Conservation (phyloP, 2,329 filamentous ascomycete species). For the Graphium sp. region DNA sequence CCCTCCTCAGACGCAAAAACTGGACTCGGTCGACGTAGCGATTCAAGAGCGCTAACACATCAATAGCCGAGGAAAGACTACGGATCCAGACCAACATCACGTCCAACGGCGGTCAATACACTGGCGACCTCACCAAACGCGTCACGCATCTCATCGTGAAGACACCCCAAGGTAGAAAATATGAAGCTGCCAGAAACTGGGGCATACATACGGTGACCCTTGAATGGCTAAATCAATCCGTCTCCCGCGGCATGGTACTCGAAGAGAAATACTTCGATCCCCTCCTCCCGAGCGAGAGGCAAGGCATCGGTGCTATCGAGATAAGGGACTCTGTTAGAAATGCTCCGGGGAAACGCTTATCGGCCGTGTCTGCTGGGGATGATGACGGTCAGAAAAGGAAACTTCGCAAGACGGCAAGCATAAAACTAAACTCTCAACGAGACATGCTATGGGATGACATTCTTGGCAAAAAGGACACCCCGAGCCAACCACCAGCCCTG, state of each 20-base stretch:
- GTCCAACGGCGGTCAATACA: slow-evolving; percentile 65
- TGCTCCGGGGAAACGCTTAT: slow-evolving; percentile 39
- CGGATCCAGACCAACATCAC: slow-evolving; percentile 51
- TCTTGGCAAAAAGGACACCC: slow-evolving; percentile 18
- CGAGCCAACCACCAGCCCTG: neutral
- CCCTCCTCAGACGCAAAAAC: too few relatives aligned
- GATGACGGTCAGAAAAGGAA: slow-evolving; percentile 54
- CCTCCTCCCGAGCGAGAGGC: slow-evolving; percentile 46
- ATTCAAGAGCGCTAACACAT: slow-evolving; percentile 6
- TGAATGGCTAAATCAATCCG: slow-evolving; percentile 73
- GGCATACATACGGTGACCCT: slow-evolving; percentile 60
- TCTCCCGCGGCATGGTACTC: slow-evolving; percentile 76
- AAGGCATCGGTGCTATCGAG: slow-evolving; percentile 57
- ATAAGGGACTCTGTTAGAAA: slow-evolving; percentile 28
- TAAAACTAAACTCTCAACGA: slow-evolving; percentile 63
- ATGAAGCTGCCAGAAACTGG: slow-evolving; percentile 74
- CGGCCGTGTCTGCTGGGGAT: slow-evolving; percentile 26
- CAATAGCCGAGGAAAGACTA: slow-evolving; percentile 44
- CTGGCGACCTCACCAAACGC: slow-evolving; percentile 68
- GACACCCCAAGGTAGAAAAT: slow-evolving; percentile 73
- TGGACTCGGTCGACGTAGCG: too few relatives aligned
- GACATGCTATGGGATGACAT: slow-evolving; percentile 87
- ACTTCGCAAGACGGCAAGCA: slow-evolving; percentile 72
- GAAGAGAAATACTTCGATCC: slow-evolving; percentile 80
- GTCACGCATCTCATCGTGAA: slow-evolving; percentile 80